These are phyloP conservation scores for Colletotrichum sp. DNA, from an alignment of 2,329 filamentous ascomycete species.

Conservation along the genomic window DNA sequence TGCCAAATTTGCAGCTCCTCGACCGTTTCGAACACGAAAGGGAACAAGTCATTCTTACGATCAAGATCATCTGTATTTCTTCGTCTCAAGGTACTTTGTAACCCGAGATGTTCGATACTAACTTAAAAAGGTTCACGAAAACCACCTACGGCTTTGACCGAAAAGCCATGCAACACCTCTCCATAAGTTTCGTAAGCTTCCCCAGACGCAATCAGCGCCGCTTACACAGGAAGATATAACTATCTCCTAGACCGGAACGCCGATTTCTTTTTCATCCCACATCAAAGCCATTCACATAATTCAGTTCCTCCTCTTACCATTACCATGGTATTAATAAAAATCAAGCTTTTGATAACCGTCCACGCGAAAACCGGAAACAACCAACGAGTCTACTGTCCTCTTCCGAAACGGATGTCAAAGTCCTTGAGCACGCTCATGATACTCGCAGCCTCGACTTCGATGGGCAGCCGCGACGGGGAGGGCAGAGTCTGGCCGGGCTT, in stretches of 20 bases:
- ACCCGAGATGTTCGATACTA: not conserved
- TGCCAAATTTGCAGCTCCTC: not conserved
- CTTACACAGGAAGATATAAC: not conserved
- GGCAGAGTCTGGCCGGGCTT: slow-evolving; percentile 36
- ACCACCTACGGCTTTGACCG: not conserved
- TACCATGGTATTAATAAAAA: not conserved
- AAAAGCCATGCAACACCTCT: not conserved
- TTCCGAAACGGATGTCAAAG: slow-evolving; percentile 77
- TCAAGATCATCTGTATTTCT: not conserved
- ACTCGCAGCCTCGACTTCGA: slow-evolving; percentile 82
- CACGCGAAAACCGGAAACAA: not conserved
- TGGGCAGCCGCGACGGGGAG: slow-evolving; percentile 52
- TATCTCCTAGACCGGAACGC: not conserved
- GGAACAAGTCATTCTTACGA: not conserved
- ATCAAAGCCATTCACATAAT: not conserved
- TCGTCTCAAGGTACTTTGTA: not conserved
- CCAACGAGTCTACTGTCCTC: slow-evolving; percentile 9
- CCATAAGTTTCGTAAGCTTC: not conserved
- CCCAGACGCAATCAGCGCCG: not conserved
- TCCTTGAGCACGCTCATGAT: slow-evolving; percentile 86
- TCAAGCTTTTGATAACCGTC: not conserved
- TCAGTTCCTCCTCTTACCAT: not conserved
- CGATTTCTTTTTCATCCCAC: not conserved
- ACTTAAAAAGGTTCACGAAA: not conserved
- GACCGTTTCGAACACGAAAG: too few relatives aligned